Evolutionary conservation across 352 stramenopile genomes (phyloP).

Genomic region (Globisporangium lucens): DNA sequence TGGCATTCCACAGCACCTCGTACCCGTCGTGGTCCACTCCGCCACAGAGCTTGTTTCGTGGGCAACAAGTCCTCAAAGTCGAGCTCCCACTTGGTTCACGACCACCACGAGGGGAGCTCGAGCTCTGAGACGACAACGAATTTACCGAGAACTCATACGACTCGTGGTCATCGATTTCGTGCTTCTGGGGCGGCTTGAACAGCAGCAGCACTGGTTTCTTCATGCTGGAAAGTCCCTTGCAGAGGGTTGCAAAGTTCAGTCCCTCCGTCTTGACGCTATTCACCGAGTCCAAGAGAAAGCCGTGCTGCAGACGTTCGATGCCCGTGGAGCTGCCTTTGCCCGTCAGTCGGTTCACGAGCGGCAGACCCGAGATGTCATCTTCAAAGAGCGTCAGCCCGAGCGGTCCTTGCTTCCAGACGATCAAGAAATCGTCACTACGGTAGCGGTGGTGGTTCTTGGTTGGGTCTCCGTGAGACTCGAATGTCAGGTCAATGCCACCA

Average conservation of each 20-base stretch:
- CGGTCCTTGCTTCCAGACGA: conserved; percentile 47
- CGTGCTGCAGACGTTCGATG: conserved; percentile 41
- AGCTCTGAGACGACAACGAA: conserved; percentile 7
- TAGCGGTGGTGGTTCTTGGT: background rate
- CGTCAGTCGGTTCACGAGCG: conserved; percentile 67
- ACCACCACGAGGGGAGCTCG: background rate
- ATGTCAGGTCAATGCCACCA: conserved; percentile 3
- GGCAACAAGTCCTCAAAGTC: background rate
- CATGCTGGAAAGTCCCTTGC: conserved; percentile 27
- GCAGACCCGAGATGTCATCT: conserved; percentile 42
- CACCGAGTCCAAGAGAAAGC: conserved; percentile 45
- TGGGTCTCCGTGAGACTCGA: background rate
- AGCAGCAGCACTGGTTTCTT: conserved; percentile 49
- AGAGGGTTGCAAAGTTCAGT: conserved; percentile 29
- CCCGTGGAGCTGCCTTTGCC: conserved; percentile 44
- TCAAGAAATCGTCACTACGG: conserved; percentile 26
- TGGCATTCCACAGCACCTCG: conserved; percentile 14
- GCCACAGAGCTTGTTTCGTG: background rate
- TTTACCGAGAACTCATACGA: conserved; percentile 11
- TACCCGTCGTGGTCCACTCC: conserved; percentile 9
- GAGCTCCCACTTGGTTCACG: background rate
- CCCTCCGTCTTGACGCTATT: conserved; percentile 38
- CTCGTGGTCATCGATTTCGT: conserved; percentile 17
- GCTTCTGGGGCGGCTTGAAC: conserved; percentile 31
- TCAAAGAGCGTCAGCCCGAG: conserved; percentile 54